Percentiles rank a stretch among this genome's conserved stretches.
phyloP scores from a whole-genome alignment of 1,139 yeast genomes.

The Zhuliangozyma parablackwelliae region DNA sequence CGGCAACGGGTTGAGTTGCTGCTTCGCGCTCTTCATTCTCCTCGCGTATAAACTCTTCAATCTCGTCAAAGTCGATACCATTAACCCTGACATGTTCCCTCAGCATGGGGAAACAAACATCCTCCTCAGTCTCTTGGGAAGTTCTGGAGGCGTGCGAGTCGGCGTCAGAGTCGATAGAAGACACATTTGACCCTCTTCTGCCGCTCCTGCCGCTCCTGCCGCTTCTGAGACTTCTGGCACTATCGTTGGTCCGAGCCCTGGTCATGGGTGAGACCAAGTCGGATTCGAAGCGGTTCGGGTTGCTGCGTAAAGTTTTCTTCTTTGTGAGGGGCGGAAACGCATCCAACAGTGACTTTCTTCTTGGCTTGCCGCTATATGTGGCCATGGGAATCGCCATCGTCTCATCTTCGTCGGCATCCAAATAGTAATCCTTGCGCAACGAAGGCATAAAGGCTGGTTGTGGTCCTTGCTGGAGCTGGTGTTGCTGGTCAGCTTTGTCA shows the following conservation, averaged over 20 bases:
- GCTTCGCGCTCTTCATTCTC: constrained; percentile 26
- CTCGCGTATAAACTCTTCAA: constrained; percentile 68
- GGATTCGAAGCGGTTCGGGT: constrained; percentile 20
- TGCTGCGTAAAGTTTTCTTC: constrained; percentile 7
- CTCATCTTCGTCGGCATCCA: constrained; percentile 9
- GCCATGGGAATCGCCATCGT: constrained; percentile 5
- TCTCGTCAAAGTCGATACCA: constrained; percentile 76
- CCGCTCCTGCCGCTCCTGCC: constrained; percentile 1
- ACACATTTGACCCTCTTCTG: constrained; percentile 29
- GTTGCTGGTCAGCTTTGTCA: no score
- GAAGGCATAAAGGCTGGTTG: constrained; percentile 7
- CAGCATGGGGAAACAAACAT: constrained; percentile 93
- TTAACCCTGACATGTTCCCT: constrained; percentile 65
- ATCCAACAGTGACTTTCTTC: constrained; percentile 26
- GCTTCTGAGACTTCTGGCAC: constrained; percentile 11
- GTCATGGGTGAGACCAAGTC: constrained; percentile 32
- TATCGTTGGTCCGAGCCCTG: constrained; percentile 31
- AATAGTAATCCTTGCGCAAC: constrained; percentile 11
- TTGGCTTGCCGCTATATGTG: constrained; percentile 7
- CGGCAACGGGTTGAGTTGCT: no score
- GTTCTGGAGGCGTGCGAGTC: constrained; percentile 66
- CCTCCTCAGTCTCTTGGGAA: constrained; percentile 89
- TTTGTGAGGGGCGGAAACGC: constrained; percentile 7
- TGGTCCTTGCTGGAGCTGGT: no score
- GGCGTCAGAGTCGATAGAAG: constrained; percentile 55